Evolutionary conservation across 805 yeast species (phyloP).

Genomic region (Metschnikowia arizonensis): DNA sequence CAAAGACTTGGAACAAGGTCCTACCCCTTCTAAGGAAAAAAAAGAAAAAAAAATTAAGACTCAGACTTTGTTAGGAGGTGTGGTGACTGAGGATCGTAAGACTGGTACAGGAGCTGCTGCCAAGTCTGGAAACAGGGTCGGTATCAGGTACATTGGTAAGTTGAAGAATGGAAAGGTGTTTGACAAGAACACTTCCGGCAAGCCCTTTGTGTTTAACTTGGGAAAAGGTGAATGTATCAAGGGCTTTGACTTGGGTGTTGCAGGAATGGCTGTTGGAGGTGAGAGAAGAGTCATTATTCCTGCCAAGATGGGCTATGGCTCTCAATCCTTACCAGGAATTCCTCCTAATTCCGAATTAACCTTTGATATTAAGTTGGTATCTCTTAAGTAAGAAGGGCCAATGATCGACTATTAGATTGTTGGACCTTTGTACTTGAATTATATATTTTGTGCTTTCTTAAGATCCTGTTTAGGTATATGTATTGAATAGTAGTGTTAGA

Average conservation of each 20-base stretch:
- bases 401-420: too few species aligned
- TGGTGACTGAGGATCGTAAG: constrained; percentile 87
- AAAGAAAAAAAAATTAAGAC: constrained; percentile 54
- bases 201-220: constrained; percentile 85
- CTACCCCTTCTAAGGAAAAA: constrained; percentile 51
- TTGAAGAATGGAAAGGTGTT: constrained; percentile 93
- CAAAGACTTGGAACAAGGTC: constrained; percentile 91
- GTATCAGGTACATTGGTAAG: constrained; percentile 97
- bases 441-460: too few species aligned
- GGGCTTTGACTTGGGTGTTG: constrained; percentile 98
- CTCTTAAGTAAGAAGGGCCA: constrained; percentile 63
- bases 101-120: constrained; percentile 85
- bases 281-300: constrained; percentile 98
- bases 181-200: constrained; percentile 96
- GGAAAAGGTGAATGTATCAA: constrained; percentile 98
- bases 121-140: constrained; percentile 84
- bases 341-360: constrained; percentile 97
- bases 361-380: constrained; percentile 90
- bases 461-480: too few species aligned
- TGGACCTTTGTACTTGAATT: too few species aligned
- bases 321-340: constrained; percentile 89
- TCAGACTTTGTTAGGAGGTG: constrained; percentile 88
- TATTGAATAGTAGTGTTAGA: too few species aligned
- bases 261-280: constrained; percentile 98
- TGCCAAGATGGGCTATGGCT: constrained; percentile 94